Evolutionary conservation across 805 yeast species (phyloP).

Genomic region (Diddensiella transvaalensis): DNA sequence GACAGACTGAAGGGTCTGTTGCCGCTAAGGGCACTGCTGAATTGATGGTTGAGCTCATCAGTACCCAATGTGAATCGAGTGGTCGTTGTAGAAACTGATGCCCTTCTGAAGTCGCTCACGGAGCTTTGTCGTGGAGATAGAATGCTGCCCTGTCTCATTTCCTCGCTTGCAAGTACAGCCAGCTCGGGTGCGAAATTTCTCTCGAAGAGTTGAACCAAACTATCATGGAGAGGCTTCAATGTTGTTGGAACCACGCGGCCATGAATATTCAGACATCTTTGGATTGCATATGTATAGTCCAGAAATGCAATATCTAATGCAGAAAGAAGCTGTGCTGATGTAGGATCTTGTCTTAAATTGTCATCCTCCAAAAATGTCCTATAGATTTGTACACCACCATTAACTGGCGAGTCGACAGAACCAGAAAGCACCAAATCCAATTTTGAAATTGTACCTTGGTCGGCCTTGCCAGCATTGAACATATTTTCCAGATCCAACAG

Average conservation of each 20-base stretch:
- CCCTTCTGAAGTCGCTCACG: not conserved
- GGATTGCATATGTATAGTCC: constrained; percentile 63
- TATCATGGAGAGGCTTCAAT: constrained; percentile 62
- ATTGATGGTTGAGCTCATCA: not conserved
- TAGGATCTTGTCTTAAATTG: constrained; percentile 19
- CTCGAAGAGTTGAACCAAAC: constrained; percentile 57
- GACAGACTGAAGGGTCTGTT: not conserved
- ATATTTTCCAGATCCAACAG: constrained; percentile 60
- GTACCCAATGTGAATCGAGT: not conserved
- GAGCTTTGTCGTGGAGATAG: constrained; percentile 1
- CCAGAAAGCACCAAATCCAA: constrained; percentile 43
- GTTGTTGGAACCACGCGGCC: constrained; percentile 55
- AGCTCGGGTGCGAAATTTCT: constrained; percentile 70
- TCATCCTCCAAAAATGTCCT: constrained; percentile 56
- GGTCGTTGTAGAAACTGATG: not conserved
- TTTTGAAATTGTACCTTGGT: constrained; percentile 34
- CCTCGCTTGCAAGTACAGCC: constrained; percentile 8
- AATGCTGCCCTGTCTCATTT: not conserved
- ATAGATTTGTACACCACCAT: constrained; percentile 87
- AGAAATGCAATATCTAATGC: constrained; percentile 47
- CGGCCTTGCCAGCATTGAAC: constrained; percentile 30
- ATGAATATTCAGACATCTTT: constrained; percentile 65
- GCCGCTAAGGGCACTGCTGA: not conserved
- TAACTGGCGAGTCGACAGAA: constrained; percentile 87
- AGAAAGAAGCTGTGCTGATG: constrained; percentile 33